Percentiles rank a stretch among this genome's conserved stretches.
These are phyloP conservation scores for Phalaenopsis equestris DNA, from an alignment of 106 monocot genomes.

Conservation along the genomic window DNA sequence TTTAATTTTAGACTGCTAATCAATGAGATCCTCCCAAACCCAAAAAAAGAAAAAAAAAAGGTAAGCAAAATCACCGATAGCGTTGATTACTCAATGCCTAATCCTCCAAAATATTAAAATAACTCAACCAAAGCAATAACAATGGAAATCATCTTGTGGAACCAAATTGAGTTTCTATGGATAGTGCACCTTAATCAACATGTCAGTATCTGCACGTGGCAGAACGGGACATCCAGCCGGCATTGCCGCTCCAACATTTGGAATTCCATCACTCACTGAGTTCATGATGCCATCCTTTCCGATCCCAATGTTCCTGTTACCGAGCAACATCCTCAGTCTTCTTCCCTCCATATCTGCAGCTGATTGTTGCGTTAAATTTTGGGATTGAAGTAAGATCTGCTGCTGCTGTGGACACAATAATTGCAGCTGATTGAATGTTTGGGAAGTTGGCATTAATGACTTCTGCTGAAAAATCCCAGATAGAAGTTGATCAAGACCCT, in stretches of 20 bases:
- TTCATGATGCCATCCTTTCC: conserved; percentile 48
- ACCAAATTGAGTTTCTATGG: too few relatives aligned
- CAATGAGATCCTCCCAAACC: too few relatives aligned
- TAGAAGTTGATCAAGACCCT: conserved; percentile 53
- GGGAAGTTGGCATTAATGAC: conserved; percentile 51
- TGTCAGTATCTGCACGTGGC: conserved; percentile 52
- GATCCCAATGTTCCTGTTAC: conserved; percentile 40
- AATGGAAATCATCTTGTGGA: too few relatives aligned
- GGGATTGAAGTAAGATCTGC: conserved; percentile 28
- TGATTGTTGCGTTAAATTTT: conserved; percentile 36
- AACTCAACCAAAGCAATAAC: too few relatives aligned
- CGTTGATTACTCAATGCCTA: too few relatives aligned
- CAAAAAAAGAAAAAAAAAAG: too few relatives aligned
- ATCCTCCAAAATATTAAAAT: too few relatives aligned
- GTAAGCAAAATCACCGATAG: too few relatives aligned
- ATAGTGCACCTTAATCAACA: conserved; percentile 53
- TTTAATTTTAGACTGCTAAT: too few relatives aligned
- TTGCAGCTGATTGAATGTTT: conserved; percentile 57
- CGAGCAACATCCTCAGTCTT: conserved; percentile 53
- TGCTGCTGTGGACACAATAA: conserved; percentile 57
- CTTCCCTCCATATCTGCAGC: conserved; percentile 57
- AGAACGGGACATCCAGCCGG: conserved; percentile 34
- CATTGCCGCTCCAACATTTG: conserved; percentile 46
- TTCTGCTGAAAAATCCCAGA: conserved; percentile 60
- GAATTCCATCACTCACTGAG: conserved; percentile 35